Evolutionary conservation across 2,329 filamentous ascomycete species (phyloP).

Genomic region (Thelonectria rubi): DNA sequence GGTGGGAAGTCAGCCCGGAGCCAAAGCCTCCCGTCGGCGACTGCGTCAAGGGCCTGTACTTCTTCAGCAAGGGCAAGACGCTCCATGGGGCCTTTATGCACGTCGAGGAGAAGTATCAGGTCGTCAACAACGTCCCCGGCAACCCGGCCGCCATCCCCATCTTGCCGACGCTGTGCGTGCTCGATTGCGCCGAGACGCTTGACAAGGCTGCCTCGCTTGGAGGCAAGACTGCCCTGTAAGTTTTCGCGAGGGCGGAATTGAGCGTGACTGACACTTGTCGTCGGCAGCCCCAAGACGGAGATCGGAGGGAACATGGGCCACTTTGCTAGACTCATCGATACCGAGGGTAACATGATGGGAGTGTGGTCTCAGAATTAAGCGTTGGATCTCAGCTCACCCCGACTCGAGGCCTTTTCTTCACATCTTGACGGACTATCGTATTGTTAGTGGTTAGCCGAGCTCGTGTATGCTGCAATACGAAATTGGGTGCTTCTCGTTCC

Average conservation of each 20-base stretch:
- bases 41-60: conserved; percentile 45
- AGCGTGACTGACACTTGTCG: conserved; percentile 6
- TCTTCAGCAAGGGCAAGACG: conserved; percentile 46
- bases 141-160: conserved; percentile 41
- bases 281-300: conserved; percentile 47
- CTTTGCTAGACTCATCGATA: conserved; percentile 50
- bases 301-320: conserved; percentile 48
- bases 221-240: conserved; percentile 49
- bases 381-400: background rate
- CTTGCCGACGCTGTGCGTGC: conserved; percentile 47
- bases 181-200: conserved; percentile 46
- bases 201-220: conserved; percentile 43
- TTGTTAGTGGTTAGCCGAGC: conserved; percentile 6
- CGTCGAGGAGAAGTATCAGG: conserved; percentile 44
- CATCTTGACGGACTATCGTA: conserved; percentile 1
- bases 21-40: conserved; percentile 30
- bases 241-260: conserved; percentile 13
- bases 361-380: conserved; percentile 46
- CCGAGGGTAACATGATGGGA: conserved; percentile 51
- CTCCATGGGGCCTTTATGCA: conserved; percentile 49
- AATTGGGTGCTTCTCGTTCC: background rate
- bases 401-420: conserved; percentile 3
- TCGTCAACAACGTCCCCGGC: conserved; percentile 40
- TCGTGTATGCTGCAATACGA: background rate
- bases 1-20: conserved; percentile 44